Evolutionary conservation across 805 yeast species (phyloP).

Genomic region (Zygoascus biomembranicola): DNA sequence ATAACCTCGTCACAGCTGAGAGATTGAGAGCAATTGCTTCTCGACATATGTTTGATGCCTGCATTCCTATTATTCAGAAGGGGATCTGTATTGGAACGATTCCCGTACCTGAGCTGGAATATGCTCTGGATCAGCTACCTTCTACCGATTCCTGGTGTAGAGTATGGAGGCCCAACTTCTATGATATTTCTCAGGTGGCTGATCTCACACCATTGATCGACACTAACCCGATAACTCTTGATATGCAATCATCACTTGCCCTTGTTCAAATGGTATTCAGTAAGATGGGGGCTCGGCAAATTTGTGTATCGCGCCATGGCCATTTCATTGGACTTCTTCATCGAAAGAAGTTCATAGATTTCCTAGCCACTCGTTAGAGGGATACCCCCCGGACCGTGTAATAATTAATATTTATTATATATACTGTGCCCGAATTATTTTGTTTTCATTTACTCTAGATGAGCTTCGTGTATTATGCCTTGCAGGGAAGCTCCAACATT

Average conservation of each 20-base stretch:
- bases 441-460: neutral
- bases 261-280: slow-evolving; percentile 45
- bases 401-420: slow-evolving; percentile 14
- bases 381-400: neutral
- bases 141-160: neutral
- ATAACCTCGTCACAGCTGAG: neutral
- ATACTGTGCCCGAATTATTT: neutral
- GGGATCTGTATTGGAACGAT: slow-evolving; percentile 37
- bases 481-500: slow-evolving; percentile 40
- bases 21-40: slow-evolving; percentile 31
- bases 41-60: slow-evolving; percentile 41
- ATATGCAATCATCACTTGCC: slow-evolving; percentile 40
- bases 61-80: slow-evolving; percentile 39
- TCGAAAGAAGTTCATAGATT: slow-evolving; percentile 43
- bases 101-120: slow-evolving; percentile 44
- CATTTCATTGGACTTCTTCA: slow-evolving; percentile 44
- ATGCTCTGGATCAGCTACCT: slow-evolving; percentile 34
- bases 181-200: slow-evolving; percentile 10
- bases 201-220: slow-evolving; percentile 39
- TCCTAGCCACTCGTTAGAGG: neutral
- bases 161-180: neutral
- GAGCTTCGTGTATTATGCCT: neutral
- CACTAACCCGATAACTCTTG: slow-evolving; percentile 39
- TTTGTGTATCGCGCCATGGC: slow-evolving; percentile 41
- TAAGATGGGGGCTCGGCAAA: slow-evolving; percentile 42